Base-by-base conservation (phyloP, 768 basidiomycete genomes). In the Mycena floridula region DNA sequence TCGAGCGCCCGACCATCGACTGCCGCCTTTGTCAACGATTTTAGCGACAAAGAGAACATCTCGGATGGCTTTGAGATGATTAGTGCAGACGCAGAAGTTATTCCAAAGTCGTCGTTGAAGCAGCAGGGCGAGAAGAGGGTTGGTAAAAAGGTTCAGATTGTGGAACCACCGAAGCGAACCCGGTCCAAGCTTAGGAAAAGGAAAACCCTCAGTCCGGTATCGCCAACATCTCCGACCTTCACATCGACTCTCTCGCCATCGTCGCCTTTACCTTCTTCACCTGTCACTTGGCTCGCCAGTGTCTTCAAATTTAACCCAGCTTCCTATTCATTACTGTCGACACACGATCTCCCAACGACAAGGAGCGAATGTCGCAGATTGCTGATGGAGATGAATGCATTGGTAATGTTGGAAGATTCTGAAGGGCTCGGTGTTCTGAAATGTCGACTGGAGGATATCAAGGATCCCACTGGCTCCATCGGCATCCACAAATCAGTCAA, bases 231-330 rank as follows among this genome's bases (percentile, higher is more conserved):
- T 5, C 42, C 7, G 2, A 24, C 16, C 61, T 30, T 59, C 62
- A 46, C 52, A 49, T 35, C 48, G 46, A 25, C 59, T 5, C 65
- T 74, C 35, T 66, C 69, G 16, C 63, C 67, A 2, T 65, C 68
- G n/a, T 47, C 47, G 15, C 58, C 45, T 53, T 45, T 44, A 63
- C 61, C 44, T 56, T 63, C 18, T 65, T 67, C 22, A 76, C 79
- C 15, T 82, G 75, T 64, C 77, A 74, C 41, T 16, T 98, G 94
- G 95, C 78, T 99, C 49, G 81, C 81, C 36, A 87, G 82, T 54
- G 75, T 96, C 32, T 94, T 97, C 76, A 86, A 79, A 59, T 83
- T 90, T 68, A 89, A 85, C 55, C 81, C 88, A 0, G 67, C 78
- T 24, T 71, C 64, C 24, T 79, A 77, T 46, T 62, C 54, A 27